These are phyloP conservation scores for Neohortaea acidophila DNA, from an alignment of 495 filamentous ascomycete species.

Conservation along the genomic window DNA sequence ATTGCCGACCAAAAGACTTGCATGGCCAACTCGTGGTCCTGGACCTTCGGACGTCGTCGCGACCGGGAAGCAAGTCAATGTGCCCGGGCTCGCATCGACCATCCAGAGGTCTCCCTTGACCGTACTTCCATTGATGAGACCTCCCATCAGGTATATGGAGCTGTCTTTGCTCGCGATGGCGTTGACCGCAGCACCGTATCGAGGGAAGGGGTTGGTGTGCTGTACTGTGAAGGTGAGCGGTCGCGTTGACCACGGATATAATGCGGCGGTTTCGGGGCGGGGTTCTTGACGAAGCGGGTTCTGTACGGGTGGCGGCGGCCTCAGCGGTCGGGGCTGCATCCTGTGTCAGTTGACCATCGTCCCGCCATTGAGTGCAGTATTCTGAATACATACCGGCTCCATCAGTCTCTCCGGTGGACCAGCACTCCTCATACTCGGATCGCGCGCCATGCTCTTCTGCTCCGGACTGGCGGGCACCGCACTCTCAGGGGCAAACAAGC, in stretches of 20 bases:
- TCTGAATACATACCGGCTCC: neutral
- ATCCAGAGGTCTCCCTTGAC: conserved; percentile 98
- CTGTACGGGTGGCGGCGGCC: neutral
- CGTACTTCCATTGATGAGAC: conserved; percentile 79
- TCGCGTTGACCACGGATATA: conserved; percentile 94
- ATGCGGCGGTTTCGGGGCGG: conserved; percentile 37
- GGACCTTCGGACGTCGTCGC: conserved; percentile 85
- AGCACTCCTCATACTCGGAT: neutral
- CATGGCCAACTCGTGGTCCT: conserved; percentile 87
- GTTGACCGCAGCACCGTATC: conserved; percentile 95
- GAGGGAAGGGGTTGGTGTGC: conserved; percentile 79
- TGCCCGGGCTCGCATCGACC: conserved; percentile 65
- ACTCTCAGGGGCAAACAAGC: neutral
- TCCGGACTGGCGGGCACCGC: conserved; percentile 35
- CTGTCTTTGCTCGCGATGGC: conserved; percentile 86
- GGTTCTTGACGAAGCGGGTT: neutral
- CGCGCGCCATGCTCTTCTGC: conserved; percentile 20
- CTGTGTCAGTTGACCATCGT: neutral
- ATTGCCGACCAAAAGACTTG: conserved; percentile 89
- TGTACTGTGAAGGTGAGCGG: conserved; percentile 70
- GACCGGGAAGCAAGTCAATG: conserved; percentile 79
- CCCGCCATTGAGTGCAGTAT: neutral
- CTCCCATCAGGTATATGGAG: conserved; percentile 95
- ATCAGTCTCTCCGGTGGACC: neutral
- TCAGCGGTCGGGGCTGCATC: neutral